These are phyloP conservation scores for Lichtheimia corymbifera DNA, from an alignment of 371 early-diverging fungal species.

Conservation along the genomic window DNA sequence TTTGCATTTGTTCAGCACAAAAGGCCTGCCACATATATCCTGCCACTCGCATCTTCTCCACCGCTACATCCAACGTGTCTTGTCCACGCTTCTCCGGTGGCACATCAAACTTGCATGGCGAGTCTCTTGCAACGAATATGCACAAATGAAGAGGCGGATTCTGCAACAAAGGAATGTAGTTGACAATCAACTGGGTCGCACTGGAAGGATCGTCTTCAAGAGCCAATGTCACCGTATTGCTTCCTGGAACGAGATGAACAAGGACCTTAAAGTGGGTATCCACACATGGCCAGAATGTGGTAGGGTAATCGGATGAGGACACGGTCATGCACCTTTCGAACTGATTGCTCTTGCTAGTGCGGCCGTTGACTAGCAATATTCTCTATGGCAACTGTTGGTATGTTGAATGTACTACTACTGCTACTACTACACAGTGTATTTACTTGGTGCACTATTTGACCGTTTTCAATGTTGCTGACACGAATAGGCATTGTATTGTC, in stretches of 20 bases:
- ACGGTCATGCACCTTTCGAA: slow-evolving; percentile 44
- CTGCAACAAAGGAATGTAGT: slow-evolving; percentile 57
- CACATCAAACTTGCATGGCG: slow-evolving; percentile 58
- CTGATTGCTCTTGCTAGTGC: slow-evolving; percentile 34
- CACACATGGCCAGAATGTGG: slow-evolving; percentile 53
- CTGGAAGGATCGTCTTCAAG: slow-evolving; percentile 23
- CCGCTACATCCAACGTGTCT: slow-evolving; percentile 52
- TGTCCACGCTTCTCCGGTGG: slow-evolving; percentile 52
- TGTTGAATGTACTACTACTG: neutral
- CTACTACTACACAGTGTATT: neutral
- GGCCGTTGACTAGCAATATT: slow-evolving; percentile 59
- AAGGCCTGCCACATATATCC: slow-evolving; percentile 79
- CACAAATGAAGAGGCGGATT: slow-evolving; percentile 61
- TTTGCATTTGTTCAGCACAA: slow-evolving; percentile 68
- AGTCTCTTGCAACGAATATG: slow-evolving; percentile 62
- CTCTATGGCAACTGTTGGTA: slow-evolving; percentile 31
- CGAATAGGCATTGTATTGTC: no score
- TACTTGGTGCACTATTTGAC: slow-evolving; percentile 58
- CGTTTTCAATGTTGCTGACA: slow-evolving; percentile 40
- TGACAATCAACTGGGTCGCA: slow-evolving; percentile 26
- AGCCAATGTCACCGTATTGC: slow-evolving; percentile 49
- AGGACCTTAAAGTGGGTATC: slow-evolving; percentile 65
- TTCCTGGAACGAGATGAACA: slow-evolving; percentile 61
- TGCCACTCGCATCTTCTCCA: slow-evolving; percentile 58
- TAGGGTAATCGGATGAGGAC: slow-evolving; percentile 49